Evolutionary conservation across 345 rosid genomes (phyloP).

Genomic region (Bretschneidera sinensis): DNA sequence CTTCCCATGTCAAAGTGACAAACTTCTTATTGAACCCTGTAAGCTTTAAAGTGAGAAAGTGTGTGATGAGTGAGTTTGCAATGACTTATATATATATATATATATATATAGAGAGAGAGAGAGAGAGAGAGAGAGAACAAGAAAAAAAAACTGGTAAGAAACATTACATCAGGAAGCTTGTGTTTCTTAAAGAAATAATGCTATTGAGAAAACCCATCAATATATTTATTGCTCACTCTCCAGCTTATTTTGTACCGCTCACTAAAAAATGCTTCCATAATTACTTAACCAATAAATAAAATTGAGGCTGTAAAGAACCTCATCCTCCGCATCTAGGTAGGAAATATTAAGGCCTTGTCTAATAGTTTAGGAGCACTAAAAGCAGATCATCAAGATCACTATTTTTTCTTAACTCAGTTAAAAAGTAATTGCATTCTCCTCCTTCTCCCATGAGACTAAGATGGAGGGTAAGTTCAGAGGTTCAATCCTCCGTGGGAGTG

Average conservation of each 20-base stretch:
- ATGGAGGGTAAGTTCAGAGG: background rate
- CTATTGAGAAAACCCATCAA: background rate
- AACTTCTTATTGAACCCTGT: conserved; percentile 67
- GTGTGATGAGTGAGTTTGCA: background rate
- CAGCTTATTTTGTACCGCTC: background rate
- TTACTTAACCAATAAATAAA: background rate
- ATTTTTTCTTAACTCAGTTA: no score
- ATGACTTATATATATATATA: no score
- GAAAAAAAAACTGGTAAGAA: no score
- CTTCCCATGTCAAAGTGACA: conserved; percentile 57
- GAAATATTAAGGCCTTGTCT: background rate
- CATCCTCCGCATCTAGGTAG: background rate
- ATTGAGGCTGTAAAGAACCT: background rate
- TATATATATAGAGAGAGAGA: no score
- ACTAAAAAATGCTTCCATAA: no score
- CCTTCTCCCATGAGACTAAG: background rate
- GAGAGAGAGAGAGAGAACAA: no score
- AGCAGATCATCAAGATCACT: background rate
- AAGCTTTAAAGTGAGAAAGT: conserved; percentile 45
- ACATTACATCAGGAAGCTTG: background rate
- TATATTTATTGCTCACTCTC: no score
- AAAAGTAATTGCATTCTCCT: no score
- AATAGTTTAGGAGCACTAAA: background rate
- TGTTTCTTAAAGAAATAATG: background rate
- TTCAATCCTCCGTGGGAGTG: no score